These are phyloP conservation scores for Rhizomucor miehei DNA, from an alignment of 371 early-diverging fungal species.

Conservation along the genomic window DNA sequence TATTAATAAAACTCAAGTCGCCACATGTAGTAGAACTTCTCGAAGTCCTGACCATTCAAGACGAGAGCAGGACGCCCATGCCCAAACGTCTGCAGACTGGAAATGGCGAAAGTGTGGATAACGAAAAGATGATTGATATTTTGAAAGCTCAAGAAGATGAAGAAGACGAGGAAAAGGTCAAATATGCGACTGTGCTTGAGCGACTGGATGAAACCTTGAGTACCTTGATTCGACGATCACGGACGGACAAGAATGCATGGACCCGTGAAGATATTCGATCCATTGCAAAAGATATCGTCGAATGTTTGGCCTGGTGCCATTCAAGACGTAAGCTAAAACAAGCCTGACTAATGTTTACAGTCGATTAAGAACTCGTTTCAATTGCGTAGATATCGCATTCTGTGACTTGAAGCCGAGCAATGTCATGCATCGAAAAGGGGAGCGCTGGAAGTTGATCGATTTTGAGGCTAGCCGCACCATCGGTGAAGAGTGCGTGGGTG, in stretches of 20 bases:
- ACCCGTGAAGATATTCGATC: slow-evolving; percentile 1
- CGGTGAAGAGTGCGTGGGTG: slow-evolving; percentile 25
- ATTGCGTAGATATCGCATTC: slow-evolving; percentile 24
- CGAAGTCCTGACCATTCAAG: slow-evolving; percentile 46
- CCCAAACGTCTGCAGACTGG: not conserved
- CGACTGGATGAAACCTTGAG: slow-evolving; percentile 35
- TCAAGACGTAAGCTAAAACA: slow-evolving; percentile 22
- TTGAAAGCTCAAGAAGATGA: slow-evolving; percentile 1
- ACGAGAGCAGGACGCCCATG: slow-evolving; percentile 10
- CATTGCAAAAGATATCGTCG: slow-evolving; percentile 10
- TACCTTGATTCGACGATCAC: slow-evolving; percentile 14
- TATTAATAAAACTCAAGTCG: slow-evolving; percentile 37
- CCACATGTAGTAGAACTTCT: slow-evolving; percentile 35
- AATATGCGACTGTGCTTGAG: slow-evolving; percentile 42
- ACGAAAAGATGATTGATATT: not conserved
- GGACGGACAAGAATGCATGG: slow-evolving; percentile 12
- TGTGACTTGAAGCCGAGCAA: slow-evolving; percentile 36
- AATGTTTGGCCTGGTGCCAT: slow-evolving; percentile 40
- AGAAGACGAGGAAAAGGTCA: slow-evolving; percentile 22
- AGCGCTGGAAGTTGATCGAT: slow-evolving; percentile 40
- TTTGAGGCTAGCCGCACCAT: slow-evolving; percentile 47
- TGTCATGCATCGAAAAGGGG: slow-evolving; percentile 25
- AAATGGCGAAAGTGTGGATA: slow-evolving; percentile 2
- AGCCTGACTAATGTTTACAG: too few species aligned
- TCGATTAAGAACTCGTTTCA: too few species aligned